Percentiles rank a stretch among this genome's conserved stretches.
Evolutionary conservation across 2,329 filamentous ascomycete species (phyloP).

Genomic region (Blumeriella jaapii): DNA sequence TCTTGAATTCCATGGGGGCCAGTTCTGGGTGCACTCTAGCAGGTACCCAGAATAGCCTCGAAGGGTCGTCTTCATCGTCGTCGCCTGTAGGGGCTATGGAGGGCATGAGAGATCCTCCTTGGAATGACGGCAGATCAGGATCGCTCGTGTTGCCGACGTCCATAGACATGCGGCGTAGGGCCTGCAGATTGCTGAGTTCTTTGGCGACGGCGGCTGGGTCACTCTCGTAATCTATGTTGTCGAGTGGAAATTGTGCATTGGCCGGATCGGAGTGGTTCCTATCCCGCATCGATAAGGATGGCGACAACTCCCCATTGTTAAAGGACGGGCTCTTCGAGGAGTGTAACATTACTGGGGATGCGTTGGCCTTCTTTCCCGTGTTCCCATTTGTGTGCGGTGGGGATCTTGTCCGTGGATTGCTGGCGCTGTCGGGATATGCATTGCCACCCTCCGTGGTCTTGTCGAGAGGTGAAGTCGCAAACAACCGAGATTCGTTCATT

Average conservation of each 20-base stretch:
- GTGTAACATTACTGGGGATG: conserved; percentile 24
- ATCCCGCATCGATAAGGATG: conserved; percentile 30
- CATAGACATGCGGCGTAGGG: conserved; percentile 68
- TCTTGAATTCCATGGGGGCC: conserved; percentile 92
- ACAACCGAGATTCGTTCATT: conserved; percentile 35
- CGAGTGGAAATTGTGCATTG: conserved; percentile 52
- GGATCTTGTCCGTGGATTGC: conserved; percentile 16
- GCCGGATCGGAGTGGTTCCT: conserved; percentile 37
- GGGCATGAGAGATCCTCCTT: conserved; percentile 52
- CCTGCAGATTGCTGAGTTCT: conserved; percentile 62
- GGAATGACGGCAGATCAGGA: conserved; percentile 66
- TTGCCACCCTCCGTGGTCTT: conserved; percentile 29
- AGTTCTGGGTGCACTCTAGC: conserved; percentile 89
- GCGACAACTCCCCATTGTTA: conserved; percentile 28
- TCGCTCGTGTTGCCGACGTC: conserved; percentile 53
- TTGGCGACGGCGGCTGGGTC: conserved; percentile 60
- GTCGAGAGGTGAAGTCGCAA: conserved; percentile 33
- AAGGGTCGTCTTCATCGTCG: conserved; percentile 79
- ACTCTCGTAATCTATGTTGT: conserved; percentile 64
- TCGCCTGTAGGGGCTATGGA: conserved; percentile 59
- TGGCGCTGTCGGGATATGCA: conserved; percentile 20
- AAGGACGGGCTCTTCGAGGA: conserved; percentile 23
- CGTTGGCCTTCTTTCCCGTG: conserved; percentile 20
- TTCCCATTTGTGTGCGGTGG: conserved; percentile 21
- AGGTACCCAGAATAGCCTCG: conserved; percentile 88